These are phyloP conservation scores for Cryphonectria carpinicola DNA, from an alignment of 2,329 filamentous ascomycete species.

Conservation along the genomic window DNA sequence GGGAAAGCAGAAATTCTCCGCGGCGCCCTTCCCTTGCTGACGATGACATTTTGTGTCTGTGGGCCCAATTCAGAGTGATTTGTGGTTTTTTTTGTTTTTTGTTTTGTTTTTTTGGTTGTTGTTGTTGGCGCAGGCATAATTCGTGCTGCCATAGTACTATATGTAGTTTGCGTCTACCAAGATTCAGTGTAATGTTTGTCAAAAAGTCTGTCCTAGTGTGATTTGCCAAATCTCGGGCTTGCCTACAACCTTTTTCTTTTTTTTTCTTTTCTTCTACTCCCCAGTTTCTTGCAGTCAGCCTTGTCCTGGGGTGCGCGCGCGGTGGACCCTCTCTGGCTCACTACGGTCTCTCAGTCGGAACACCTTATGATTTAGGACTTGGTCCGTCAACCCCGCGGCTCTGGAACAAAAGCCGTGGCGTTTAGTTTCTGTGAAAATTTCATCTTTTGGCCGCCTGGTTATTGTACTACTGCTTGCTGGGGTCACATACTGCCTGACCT, in stretches of 20 bases:
- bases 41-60: neutral
- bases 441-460: no score
- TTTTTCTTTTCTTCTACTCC: no score
- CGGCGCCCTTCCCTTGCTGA: neutral
- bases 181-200: neutral
- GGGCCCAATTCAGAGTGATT: neutral
- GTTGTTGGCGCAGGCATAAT: neutral
- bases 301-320: neutral
- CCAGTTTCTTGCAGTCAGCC: neutral
- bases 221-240: neutral
- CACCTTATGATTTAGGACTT: neutral
- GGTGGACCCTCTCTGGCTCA: neutral
- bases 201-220: neutral
- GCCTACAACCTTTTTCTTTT: neutral
- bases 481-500: neutral
- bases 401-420: neutral
- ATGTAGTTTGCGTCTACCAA: neutral
- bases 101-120: neutral
- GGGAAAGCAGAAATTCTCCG: neutral
- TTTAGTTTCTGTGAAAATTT: neutral
- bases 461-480: no score
- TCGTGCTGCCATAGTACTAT: neutral
- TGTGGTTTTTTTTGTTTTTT: neutral
- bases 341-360: neutral
- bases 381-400: neutral